These are phyloP conservation scores for Trichoderma cornu-damae DNA, from an alignment of 2,329 filamentous ascomycete species.

Conservation along the genomic window DNA sequence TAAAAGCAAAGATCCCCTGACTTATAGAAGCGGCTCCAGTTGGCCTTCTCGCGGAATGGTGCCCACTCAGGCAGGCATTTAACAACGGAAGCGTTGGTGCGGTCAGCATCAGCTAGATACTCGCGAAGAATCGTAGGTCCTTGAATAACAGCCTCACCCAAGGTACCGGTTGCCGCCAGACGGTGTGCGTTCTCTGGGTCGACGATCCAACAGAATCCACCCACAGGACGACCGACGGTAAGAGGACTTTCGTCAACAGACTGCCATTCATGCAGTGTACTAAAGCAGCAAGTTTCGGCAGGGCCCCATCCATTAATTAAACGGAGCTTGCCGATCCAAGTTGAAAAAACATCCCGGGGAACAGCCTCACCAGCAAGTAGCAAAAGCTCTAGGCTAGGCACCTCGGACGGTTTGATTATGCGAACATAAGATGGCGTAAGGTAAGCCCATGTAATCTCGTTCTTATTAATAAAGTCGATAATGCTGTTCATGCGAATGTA, in stretches of 20 bases:
- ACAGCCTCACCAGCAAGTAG: constrained; percentile 20
- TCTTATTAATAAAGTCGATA: not conserved
- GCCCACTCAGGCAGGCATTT: constrained; percentile 12
- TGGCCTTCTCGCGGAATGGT: not conserved
- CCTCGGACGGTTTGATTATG: constrained; percentile 4
- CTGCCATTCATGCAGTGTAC: constrained; percentile 17
- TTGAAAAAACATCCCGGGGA: constrained; percentile 9
- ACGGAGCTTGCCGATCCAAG: constrained; percentile 17
- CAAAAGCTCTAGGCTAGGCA: constrained; percentile 16
- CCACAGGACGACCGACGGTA: constrained; percentile 15
- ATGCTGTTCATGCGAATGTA: constrained; percentile 18
- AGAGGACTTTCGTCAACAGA: constrained; percentile 8
- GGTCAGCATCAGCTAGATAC: constrained; percentile 14
- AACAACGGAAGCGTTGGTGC: not conserved
- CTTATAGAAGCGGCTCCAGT: constrained; percentile 14
- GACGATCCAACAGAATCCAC: constrained; percentile 16
- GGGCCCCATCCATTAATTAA: constrained; percentile 23
- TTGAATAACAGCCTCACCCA: constrained; percentile 18
- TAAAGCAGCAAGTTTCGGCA: constrained; percentile 19
- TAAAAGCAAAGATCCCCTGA: constrained; percentile 16
- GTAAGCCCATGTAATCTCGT: constrained; percentile 13
- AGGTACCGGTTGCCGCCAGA: constrained; percentile 12
- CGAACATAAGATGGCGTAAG: constrained; percentile 16
- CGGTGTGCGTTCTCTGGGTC: constrained; percentile 12
- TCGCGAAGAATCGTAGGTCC: constrained; percentile 14